Conservation (phyloP, 495 filamentous ascomycete genomes). For the Aspergillus ostianus region DNA sequence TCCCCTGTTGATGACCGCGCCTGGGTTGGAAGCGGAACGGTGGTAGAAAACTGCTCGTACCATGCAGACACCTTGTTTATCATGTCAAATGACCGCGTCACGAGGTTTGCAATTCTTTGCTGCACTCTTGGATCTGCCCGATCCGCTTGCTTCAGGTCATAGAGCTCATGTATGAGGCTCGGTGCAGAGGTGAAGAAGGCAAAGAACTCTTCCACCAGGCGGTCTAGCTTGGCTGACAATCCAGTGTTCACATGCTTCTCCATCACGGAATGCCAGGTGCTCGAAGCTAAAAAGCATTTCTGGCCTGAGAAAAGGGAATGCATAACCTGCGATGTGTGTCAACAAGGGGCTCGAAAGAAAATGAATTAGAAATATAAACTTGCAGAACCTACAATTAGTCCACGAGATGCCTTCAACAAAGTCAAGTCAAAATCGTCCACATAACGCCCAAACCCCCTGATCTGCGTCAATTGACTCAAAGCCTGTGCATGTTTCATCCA, state of each 20-base stretch:
- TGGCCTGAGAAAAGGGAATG: constrained; percentile 35
- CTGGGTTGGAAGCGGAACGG: constrained; percentile 24
- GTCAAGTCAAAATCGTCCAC: constrained; percentile 25
- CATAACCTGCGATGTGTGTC: constrained; percentile 27
- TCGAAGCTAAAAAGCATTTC: constrained; percentile 29
- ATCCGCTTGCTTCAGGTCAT: constrained; percentile 22
- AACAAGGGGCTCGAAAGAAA: not conserved
- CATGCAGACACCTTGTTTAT: constrained; percentile 23
- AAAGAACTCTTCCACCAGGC: constrained; percentile 31
- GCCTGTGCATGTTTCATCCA: constrained; percentile 42
- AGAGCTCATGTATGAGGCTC: constrained; percentile 32
- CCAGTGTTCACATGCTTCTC: constrained; percentile 19
- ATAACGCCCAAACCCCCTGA: constrained; percentile 29
- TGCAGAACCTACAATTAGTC: constrained; percentile 28
- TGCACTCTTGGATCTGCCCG: constrained; percentile 11
- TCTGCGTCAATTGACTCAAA: constrained; percentile 28
- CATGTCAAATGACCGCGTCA: constrained; percentile 24
- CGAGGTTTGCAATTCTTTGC: constrained; percentile 17
- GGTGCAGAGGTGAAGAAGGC: constrained; percentile 32
- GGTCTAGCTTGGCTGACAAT: constrained; percentile 16
- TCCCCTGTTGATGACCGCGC: constrained; percentile 22
- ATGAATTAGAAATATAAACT: not conserved
- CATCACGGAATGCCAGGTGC: constrained; percentile 35
- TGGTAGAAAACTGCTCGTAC: constrained; percentile 26
- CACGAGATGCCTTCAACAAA: constrained; percentile 32